Base-by-base conservation (phyloP, 140 eudicot species). In the Ambrosia hybrid region DNA sequence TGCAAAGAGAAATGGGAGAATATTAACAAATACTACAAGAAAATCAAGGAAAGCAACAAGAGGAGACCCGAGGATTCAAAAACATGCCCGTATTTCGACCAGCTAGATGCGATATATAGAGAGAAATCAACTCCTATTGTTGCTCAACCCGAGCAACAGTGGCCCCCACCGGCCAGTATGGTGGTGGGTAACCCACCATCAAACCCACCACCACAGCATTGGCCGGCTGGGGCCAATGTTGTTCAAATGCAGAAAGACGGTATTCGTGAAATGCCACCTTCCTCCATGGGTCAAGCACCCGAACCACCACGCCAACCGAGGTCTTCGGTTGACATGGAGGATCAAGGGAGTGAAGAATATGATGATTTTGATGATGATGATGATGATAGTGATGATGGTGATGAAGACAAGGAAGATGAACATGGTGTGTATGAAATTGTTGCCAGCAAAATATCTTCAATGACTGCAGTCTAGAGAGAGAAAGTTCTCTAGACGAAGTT, bases 1-100 rank as follows among this genome's bases (percentile, higher is more conserved):
- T 85, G 91, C 79, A 85, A 85, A 57, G 90, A 85, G 75, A 85
- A 85, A 67, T 85, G 90, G 90, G 90, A 85, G 71, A 85, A 85
- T 72, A 85, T 82, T 17, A 85, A 85, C 78, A 85, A 85, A 52
- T 85, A 85, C 79, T 81, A 75, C 78, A 81, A 81, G 75, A 81
- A 81, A 45, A 68, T 81, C 39, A 81, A 81, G 33, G 81, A 81
- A n/a, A 67, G 78, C 67, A 81, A 76, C 78, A 81, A 81, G 62
- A 76, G 66, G 51, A 57, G 85, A 62, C 68, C 85, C 0, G 78
- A 71, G 67, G 78, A 81, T 57, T 68, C 85, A 2, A 81, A 81
- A 81, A 81, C 81, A 51, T 81, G 85, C 65, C 78, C 85, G 2
- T 81, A 81, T n/a, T 81, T 76, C 6, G 71, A 81, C 61, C 81